Base-by-base conservation (phyloP, 805 yeast genomes). In the Monosporozyma unispora region DNA sequence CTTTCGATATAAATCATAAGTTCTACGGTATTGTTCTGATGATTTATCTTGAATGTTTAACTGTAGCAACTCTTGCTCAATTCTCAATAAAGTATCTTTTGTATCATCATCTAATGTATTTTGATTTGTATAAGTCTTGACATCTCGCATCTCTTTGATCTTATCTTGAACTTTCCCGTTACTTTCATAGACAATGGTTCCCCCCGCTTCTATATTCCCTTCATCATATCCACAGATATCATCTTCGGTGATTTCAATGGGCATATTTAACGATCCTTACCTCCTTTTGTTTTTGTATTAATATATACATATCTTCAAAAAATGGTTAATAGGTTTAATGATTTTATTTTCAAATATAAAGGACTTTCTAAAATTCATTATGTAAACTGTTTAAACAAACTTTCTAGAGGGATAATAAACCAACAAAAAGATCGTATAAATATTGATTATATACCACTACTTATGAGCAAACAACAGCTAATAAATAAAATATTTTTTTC, bases 401-500 rank as follows among this genome's bases (percentile, higher is more conserved):
- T 10, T 7, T 29, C 12, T 10, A 29, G 4, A 29, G n/a, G n/a
- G n/a, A n/a, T n/a, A n/a, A n/a, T n/a, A n/a, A n/a, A n/a, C n/a
- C n/a, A n/a, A n/a, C n/a, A n/a, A n/a, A n/a, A n/a, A n/a, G n/a
- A n/a, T n/a, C n/a, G n/a, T n/a, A n/a, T n/a, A n/a, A n/a, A 35
- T 18, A 8, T 31, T 31, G 14, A 31, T 31, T n/a, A 31, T 12
- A 31, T n/a, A 7, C 5, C 14, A 31, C 12, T 5, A 31, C n/a
- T 16, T 35, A 35, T 35, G 39, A 35, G 12, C 18, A 35, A 18
- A 35, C 39, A 35, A 4, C 39, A 35, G 18, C 11, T 35, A 18
- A 35, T 35, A 18, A 35, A 58, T 1, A 70, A 70, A 7, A 57
- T 63, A 2, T 60, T 68, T 0, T 66, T 71, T 10, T 84, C 83